Evolutionary conservation across 352 stramenopile species (phyloP).

Genomic region (Pythium brassicae): DNA sequence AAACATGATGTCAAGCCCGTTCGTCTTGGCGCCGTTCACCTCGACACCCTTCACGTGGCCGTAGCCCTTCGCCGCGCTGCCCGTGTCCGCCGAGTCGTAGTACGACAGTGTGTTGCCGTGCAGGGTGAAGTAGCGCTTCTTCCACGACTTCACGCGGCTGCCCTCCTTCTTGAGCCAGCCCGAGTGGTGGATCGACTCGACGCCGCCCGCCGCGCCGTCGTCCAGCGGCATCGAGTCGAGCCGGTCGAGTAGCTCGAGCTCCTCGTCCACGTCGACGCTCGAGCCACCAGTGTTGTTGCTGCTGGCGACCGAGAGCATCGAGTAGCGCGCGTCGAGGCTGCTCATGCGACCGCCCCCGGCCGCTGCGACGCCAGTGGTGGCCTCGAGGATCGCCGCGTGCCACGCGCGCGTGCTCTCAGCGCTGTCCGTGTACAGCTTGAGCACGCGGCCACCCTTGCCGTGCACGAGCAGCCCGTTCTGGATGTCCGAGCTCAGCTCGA

Average conservation of each 20-base stretch:
- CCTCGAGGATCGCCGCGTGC: constrained; percentile 75
- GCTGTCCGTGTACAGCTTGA: constrained; percentile 85
- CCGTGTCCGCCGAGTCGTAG: constrained; percentile 75
- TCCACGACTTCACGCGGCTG: constrained; percentile 76
- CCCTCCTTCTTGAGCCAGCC: constrained; percentile 82
- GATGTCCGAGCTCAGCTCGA: constrained; percentile 75
- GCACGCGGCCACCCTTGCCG: constrained; percentile 69
- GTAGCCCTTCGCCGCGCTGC: constrained; percentile 72
- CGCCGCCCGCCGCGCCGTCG: constrained; percentile 32
- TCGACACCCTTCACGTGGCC: constrained; percentile 72
- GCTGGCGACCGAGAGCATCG: constrained; percentile 28
- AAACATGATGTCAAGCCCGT: constrained; percentile 74
- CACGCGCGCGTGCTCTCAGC: constrained; percentile 63
- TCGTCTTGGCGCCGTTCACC: constrained; percentile 51
- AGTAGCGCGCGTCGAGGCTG: constrained; percentile 29
- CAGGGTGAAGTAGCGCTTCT: constrained; percentile 74
- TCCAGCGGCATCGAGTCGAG: constrained; percentile 54
- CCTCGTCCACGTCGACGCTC: constrained; percentile 44
- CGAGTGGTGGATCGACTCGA: constrained; percentile 55
- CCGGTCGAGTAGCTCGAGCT: constrained; percentile 46
- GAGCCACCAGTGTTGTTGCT: constrained; percentile 18
- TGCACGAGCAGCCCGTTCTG: constrained; percentile 82
- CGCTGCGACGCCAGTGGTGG: constrained; percentile 23
- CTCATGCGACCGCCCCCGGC: constrained; percentile 14
- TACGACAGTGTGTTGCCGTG: constrained; percentile 78